A percentile compares a stretch with the other conserved stretches of the same genome.
Evolutionary conservation across 1,284 basidiomycete genomes (phyloP).

Genomic region (Lentinula novae-zelandiae): DNA sequence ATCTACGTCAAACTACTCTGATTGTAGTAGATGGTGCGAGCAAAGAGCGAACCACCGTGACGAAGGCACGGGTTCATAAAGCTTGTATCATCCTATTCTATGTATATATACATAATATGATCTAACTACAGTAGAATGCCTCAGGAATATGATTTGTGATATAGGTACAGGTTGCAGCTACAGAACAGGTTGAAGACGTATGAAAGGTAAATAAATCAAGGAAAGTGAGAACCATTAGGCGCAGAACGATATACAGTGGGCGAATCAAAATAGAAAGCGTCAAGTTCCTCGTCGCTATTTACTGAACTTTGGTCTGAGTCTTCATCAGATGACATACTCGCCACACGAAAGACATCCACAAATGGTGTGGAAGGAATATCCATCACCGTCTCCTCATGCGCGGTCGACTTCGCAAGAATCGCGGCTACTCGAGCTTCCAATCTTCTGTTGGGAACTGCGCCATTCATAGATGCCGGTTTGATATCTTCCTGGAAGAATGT

Average conservation of each 20-base stretch:
- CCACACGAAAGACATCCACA: conserved; percentile 70
- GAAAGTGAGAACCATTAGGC: conserved; percentile 34
- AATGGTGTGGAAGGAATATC: conserved; percentile 72
- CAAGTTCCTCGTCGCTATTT: conserved; percentile 56
- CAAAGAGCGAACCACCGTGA: no score
- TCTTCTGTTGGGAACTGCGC: conserved; percentile 46
- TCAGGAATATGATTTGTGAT: not conserved
- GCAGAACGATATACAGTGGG: conserved; percentile 35
- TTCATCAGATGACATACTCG: conserved; percentile 39
- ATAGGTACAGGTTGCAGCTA: not conserved
- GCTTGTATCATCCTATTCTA: no score
- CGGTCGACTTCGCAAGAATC: conserved; percentile 72
- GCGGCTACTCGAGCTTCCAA: conserved; percentile 75
- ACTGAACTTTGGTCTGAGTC: conserved; percentile 47
- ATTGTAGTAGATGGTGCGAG: no score
- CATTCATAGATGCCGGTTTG: conserved; percentile 17
- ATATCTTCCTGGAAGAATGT: conserved; percentile 76
- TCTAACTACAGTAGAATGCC: not conserved
- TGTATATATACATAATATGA: not conserved
- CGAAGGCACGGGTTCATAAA: no score
- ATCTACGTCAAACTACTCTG: no score
- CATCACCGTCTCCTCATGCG: conserved; percentile 36
- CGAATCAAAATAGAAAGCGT: conserved; percentile 70
- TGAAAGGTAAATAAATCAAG: not conserved
- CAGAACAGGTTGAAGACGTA: not conserved